Base-by-base conservation (phyloP, 2,329 filamentous ascomycete genomes). In the Botrytis medusae region DNA sequence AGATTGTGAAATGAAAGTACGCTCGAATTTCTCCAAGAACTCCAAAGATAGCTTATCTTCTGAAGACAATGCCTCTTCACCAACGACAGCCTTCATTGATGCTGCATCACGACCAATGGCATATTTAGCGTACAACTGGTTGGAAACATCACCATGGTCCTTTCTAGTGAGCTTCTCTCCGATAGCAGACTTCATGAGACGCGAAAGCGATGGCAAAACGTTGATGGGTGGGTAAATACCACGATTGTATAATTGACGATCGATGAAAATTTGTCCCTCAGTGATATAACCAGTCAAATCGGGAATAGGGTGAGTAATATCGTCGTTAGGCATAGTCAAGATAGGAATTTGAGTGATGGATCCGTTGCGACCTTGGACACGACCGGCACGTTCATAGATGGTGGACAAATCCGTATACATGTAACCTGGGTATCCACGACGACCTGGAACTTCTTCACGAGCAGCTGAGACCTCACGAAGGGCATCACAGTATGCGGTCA, bases 351-450 rank as follows among this genome's bases (percentile, higher is more conserved):
- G 96, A 32, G 97, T 99, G 80, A 99, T 99, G 80, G 96, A 99
- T 75, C 97, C 96, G 81, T 98, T 98, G 79, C 97, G 93, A 79
- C 97, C 97, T 81, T 94, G 88, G 69, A 99, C 96, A 92, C 96
- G 96, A 81, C 96, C 96, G 79, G 96, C 96, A 86, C 96, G 95
- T 86, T 99, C 96, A 88, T 99, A 99, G 81, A 99, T 98, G 82
- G 96, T 99, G 74, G 96, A 98, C 91, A 99, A 93, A 90, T 99
- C 97, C 79, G 96, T 99, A 88, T 99, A 99, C 96, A 99, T 99
- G 89, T 99, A 99, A 93, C 96, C 96, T 71, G 96, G 96, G 87
- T 96, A 99, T 89, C 96, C 96, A 91, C 96, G 95, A 84, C 96
- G 95, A 88, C 96, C 96, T 59, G 96, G 96, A 61, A 99, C 96